A percentile compares a stretch with the other conserved stretches of the same genome.
Evolutionary conservation across 2,329 filamentous ascomycete genomes (phyloP).

Genomic region (Fusarium temperatum): DNA sequence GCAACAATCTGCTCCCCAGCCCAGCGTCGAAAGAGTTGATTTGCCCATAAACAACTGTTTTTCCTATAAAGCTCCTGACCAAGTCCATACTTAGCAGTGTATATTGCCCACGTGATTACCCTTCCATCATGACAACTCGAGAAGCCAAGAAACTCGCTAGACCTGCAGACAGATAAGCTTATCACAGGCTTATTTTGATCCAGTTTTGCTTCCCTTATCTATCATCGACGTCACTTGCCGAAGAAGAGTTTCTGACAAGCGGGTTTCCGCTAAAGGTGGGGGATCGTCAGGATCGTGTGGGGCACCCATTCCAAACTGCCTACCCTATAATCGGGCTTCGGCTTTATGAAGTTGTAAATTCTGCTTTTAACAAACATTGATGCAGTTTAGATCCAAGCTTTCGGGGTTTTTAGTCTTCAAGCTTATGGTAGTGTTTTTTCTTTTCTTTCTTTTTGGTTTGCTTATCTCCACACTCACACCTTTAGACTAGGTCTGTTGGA

Average conservation of each 20-base stretch:
- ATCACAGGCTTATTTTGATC: slow-evolving; percentile 18
- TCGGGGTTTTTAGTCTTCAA: not conserved
- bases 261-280: slow-evolving; percentile 24
- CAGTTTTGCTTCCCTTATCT: not conserved
- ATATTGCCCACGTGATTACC: not conserved
- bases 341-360: no score
- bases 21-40: not conserved
- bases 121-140: not conserved
- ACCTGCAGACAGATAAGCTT: slow-evolving; percentile 32
- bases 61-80: not conserved
- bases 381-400: not conserved
- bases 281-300: slow-evolving; percentile 33
- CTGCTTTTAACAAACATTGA: not conserved
- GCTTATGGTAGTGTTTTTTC: not conserved
- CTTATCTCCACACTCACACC: not conserved
- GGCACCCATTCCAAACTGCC: not conserved
- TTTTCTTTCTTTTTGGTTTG: not conserved
- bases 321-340: slow-evolving; percentile 11
- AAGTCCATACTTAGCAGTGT: not conserved
- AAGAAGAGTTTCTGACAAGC: not conserved
- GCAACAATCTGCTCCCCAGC: not conserved
- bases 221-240: slow-evolving; percentile 24
- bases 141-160: slow-evolving; percentile 19
- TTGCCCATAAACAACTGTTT: not conserved
- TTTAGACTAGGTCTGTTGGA: no score